phyloP scores from a whole-genome alignment of 1,139 yeast species.

The Zygosaccharomyces sapae region DNA sequence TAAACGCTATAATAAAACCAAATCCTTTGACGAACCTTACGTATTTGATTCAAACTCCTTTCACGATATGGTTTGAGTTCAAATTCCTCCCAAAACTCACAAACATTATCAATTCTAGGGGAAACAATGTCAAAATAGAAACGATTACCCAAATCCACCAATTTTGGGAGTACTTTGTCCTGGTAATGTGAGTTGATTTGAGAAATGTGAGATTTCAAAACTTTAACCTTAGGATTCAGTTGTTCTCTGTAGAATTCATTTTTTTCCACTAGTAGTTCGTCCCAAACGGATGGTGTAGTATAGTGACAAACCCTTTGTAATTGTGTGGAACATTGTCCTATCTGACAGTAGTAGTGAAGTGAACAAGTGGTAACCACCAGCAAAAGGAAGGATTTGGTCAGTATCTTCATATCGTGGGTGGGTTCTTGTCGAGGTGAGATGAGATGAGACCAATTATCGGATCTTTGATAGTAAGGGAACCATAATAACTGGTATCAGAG shows the following conservation, averaged over 20 bases:
- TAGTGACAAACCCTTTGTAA: constrained; percentile 21
- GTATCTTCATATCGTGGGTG: constrained; percentile 15
- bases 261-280: constrained; percentile 11
- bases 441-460: not conserved
- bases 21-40: constrained; percentile 8
- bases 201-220: not conserved
- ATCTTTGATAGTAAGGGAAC: not conserved
- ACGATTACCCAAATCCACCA: constrained; percentile 2
- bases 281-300: constrained; percentile 20
- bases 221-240: constrained; percentile 8
- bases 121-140: constrained; percentile 1
- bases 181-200: not conserved
- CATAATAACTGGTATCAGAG: too few species aligned
- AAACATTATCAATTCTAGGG: constrained; percentile 1
- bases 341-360: constrained; percentile 21
- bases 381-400: constrained; percentile 13
- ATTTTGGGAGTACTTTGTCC: not conserved
- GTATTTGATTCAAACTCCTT: constrained; percentile 8
- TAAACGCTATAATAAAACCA: constrained; percentile 14
- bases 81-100: constrained; percentile 7
- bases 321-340: constrained; percentile 16
- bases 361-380: constrained; percentile 15
- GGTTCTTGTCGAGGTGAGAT: not conserved
- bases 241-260: constrained; percentile 14
- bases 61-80: constrained; percentile 7